Evolutionary conservation across 2,329 filamentous ascomycete genomes (phyloP).

Genomic region (Venturia oleaginea): DNA sequence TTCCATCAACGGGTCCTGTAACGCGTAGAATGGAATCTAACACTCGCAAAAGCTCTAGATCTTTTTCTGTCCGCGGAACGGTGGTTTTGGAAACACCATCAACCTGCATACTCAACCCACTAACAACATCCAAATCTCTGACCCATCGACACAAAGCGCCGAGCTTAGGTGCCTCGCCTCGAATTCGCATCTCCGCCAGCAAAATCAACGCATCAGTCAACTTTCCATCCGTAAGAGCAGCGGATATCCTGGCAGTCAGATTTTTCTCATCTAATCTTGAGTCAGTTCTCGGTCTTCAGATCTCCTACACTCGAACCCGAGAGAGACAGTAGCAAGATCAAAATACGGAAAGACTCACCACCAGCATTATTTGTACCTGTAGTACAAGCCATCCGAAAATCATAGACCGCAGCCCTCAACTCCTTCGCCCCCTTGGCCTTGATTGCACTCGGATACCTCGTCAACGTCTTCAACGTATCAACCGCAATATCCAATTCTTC

Average conservation of each 20-base stretch:
- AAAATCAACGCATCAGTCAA: conserved; percentile 57
- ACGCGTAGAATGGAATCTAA: conserved; percentile 57
- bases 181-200: conserved; percentile 60
- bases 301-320: not conserved
- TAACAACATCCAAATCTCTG: conserved; percentile 59
- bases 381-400: conserved; percentile 59
- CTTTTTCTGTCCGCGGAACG: conserved; percentile 34
- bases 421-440: conserved; percentile 62
- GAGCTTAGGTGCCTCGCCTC: conserved; percentile 55
- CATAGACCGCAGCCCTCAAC: conserved; percentile 56
- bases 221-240: conserved; percentile 55
- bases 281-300: not conserved
- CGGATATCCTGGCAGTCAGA: conserved; percentile 57
- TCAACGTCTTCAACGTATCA: conserved; percentile 52
- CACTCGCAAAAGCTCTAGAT: conserved; percentile 49
- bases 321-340: not conserved
- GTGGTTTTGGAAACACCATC: conserved; percentile 31
- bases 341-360: conserved; percentile 18
- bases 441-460: conserved; percentile 52
- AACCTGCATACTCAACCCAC: conserved; percentile 51
- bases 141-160: conserved; percentile 66
- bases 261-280: conserved; percentile 43
- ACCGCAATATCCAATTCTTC: conserved; percentile 60
- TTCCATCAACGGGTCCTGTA: conserved; percentile 51
- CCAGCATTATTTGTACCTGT: conserved; percentile 53